These are phyloP conservation scores for Phytopythium montanum DNA, from an alignment of 352 stramenopile species.

Conservation along the genomic window DNA sequence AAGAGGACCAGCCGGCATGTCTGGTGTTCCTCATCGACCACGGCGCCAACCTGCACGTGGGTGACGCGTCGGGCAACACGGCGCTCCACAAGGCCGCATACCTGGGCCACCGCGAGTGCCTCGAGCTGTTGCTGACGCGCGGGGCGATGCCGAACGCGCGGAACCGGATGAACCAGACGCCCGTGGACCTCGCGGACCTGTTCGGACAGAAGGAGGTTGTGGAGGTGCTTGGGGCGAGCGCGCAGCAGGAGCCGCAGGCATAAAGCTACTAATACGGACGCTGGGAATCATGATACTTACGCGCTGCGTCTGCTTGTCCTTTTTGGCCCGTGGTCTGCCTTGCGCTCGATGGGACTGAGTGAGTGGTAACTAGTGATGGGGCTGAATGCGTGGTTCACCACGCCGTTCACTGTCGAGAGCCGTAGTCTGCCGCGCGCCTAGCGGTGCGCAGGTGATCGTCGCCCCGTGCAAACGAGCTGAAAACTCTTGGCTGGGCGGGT, in stretches of 20 bases:
- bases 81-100: constrained; percentile 46
- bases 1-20: constrained; percentile 23
- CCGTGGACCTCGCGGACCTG: constrained; percentile 31
- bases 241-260: not conserved
- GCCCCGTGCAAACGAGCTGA: not conserved
- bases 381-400: not conserved
- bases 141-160: constrained; percentile 16
- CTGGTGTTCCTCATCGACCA: constrained; percentile 25
- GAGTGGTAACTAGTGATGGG: not conserved
- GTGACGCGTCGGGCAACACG: constrained; percentile 32
- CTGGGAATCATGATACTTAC: not conserved
- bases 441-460: constrained; percentile 3
- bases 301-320: not conserved
- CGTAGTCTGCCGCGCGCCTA: not conserved
- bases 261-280: not conserved
- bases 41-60: constrained; percentile 33
- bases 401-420: not conserved
- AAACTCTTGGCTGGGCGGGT: not conserved
- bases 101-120: constrained; percentile 29
- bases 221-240: constrained; percentile 12
- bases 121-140: constrained; percentile 22
- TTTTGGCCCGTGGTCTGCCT: not conserved
- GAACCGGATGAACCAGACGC: constrained; percentile 33
- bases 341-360: not conserved
- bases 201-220: constrained; percentile 36